Evolutionary conservation across 192 early-diverging fungal species (phyloP), one percentile per base, ranked within the genome.

Genomic region (Irineochytrium annulatum): DNA sequence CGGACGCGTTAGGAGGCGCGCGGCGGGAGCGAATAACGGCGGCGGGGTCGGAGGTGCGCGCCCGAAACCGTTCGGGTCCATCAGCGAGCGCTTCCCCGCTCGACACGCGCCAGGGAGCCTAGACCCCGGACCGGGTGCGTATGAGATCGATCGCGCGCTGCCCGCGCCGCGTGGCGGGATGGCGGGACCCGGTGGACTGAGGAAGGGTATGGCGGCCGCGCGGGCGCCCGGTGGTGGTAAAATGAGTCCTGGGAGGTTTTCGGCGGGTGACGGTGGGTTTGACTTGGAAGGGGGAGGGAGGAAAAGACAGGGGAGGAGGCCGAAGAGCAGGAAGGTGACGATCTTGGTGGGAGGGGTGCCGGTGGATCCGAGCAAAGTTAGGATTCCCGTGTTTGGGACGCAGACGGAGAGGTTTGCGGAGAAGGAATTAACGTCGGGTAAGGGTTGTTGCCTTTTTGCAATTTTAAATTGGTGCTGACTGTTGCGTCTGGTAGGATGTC

Each of bases 361-460:
- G 37, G 59, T 72, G 2, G 64, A 72, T 45, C 62, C 75, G 24
- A 51, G 71, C 1, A 60, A 69, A 37, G 70, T 77, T 16, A 65
- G 69, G 43, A 52, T 71, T 3, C 79, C 79, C 0, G 77, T 79
- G 1, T 82, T 82, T 68, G 79, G 79, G 19, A 69, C 74, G n/a
- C 79, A 82, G 60, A 74, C 67, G n/a, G 67, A 73, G 14, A 41
- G 79, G 35, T 82, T 82, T 48, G 41, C 59, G 31, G 69, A 60
- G 22, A 39, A 31, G 52, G 68, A 39, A n/a, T 29, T 20, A 17
- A 32, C 43, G 59, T 56, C 22, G 41, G 44, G 55, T 55, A 59
- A 33, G 41, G 11, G 54, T 30, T 31, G 37, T 11, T 65, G 2
- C 27, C 14, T 3, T 41, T 1, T 55, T 20, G 11, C 22, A 29